Base-by-base conservation (phyloP, 768 basidiomycete species). In the Mycena galericulata region DNA sequence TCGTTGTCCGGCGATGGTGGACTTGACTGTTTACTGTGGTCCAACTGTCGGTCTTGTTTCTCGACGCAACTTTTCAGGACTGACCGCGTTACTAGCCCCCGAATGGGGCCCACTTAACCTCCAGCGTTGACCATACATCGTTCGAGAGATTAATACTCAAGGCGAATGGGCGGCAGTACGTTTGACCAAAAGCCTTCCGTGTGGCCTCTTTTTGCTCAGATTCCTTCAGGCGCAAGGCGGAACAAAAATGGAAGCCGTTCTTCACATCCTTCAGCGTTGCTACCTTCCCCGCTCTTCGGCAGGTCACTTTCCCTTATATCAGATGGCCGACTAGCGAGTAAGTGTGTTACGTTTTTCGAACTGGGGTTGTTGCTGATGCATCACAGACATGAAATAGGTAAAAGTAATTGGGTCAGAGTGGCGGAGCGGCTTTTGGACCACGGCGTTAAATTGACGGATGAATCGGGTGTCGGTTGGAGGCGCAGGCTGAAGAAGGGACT, bases 281-380 rank as follows among this genome's bases (percentile, higher is more conserved):
- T n/a, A 58, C 50, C 7, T 58, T 68, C 38, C 54, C 67, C 26
- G 43, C 51, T 27, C 61, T 68, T 22, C 45, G 51, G 18, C 20
- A 51, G 22, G 61, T 67, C 27, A 10, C 41, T 3, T 12, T 60
- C 20, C 58, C 58, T 9, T 51, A 47, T 17, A 54, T 67, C 24
- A 49, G 51, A 34, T 67, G 65, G 65, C 65, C 65, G 20, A 60
- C n/a, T n/a, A n/a, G n/a, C 65, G 26, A 67, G 27, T 1, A 58
- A 67, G 65, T 67, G 4, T 43, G 24, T 40, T 43, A n/a, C n/a
- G n/a, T n/a, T 20, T 38, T 11, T 32, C 34, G 2, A 12, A 20
- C 6, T 9, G 24, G 27, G 29, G n/a, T 45, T 26, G 22, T 17
- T 38, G 24, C 30, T 41, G 12, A 60, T 9, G 2, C 11, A 14